Evolutionary conservation across 2,329 filamentous ascomycete species (phyloP), one percentile per base, ranked within the genome.

Genomic region (Colletotrichum tofieldiae): DNA sequence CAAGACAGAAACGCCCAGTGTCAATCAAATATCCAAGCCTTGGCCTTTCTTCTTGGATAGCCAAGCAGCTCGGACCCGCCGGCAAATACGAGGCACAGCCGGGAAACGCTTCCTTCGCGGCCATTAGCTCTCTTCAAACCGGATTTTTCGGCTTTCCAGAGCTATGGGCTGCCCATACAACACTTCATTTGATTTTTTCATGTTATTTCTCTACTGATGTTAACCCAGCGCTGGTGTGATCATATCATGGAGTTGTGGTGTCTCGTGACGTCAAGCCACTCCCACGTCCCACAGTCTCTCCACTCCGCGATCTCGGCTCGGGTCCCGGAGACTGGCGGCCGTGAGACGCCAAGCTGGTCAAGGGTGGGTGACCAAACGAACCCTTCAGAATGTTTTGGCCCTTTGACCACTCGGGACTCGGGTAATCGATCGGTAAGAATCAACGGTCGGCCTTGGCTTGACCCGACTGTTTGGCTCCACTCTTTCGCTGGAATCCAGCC

Each of bases 41-140:
- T 43, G 41, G 26, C 52, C 41, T 23, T 18, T 29, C 41, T 12
- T 9, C 20, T 29, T 26, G 18, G 6, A 32, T n/a, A n/a, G 51
- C 32, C 23, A 29, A 35, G 43, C 41, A 20, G 29, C 26, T 41
- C 32, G 66, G 26, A 26, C 32, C 52, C 35, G 41, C 60, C 51
- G 43, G 60, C 43, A 65, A 58, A 69, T 58, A 59, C 66, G 60
- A 69, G 39, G 52, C 35, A 18, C 60, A 37, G 52, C 60, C 29
- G 1, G 41, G 52, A 56, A 60, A 11, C 37, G 59, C 55, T 35
- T 65, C 66, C 66, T 58, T 65, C 41, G 26, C 49, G 14, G 14
- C 9, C n/a, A 41, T 23, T 3, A 18, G 32, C 63, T 23, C 41
- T 35, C 52, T 14, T 43, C 20, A 0, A 41, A 8, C 26, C 60